Evolutionary conservation across 106 monocot species (phyloP).

Genomic region (Apostasia ramifera): DNA sequence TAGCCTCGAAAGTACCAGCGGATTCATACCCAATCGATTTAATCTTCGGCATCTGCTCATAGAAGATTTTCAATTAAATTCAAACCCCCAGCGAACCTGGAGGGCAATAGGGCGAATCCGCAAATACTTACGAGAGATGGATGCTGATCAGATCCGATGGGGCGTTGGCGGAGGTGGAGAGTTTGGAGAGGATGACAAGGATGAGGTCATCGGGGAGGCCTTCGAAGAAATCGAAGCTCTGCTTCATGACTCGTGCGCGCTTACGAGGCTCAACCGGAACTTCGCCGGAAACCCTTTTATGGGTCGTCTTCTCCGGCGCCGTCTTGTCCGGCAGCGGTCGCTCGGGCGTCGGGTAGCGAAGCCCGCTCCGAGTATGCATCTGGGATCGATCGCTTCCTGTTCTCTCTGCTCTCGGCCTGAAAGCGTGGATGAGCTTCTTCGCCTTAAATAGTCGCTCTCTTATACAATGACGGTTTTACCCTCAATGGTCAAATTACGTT

Average conservation of each 20-base stretch:
- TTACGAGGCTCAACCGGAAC: too few species aligned
- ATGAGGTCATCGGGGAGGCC: slow-evolving; percentile 1
- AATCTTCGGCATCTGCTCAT: slow-evolving; percentile 50
- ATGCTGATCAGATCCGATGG: neutral
- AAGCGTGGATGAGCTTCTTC: too few species aligned
- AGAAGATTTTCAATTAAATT: neutral
- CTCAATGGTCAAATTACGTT: too few species aligned
- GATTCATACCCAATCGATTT: slow-evolving; percentile 11
- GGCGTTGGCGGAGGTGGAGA: neutral
- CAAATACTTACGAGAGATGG: neutral
- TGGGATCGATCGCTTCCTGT: too few species aligned
- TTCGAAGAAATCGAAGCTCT: neutral
- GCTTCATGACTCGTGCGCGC: too few species aligned
- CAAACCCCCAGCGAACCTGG: neutral
- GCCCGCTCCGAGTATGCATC: neutral
- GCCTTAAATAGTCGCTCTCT: too few species aligned
- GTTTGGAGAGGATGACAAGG: neutral
- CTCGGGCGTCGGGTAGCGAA: neutral
- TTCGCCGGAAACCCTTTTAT: too few species aligned
- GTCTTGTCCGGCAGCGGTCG: neutral
- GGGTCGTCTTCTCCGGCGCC: neutral
- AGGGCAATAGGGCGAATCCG: neutral
- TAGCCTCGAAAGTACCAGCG: slow-evolving; percentile 35
- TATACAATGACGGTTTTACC: too few species aligned
- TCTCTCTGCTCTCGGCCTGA: too few species aligned